Base-by-base conservation (phyloP, 2,329 filamentous ascomycete species). In the Aspergillus flavus region DNA sequence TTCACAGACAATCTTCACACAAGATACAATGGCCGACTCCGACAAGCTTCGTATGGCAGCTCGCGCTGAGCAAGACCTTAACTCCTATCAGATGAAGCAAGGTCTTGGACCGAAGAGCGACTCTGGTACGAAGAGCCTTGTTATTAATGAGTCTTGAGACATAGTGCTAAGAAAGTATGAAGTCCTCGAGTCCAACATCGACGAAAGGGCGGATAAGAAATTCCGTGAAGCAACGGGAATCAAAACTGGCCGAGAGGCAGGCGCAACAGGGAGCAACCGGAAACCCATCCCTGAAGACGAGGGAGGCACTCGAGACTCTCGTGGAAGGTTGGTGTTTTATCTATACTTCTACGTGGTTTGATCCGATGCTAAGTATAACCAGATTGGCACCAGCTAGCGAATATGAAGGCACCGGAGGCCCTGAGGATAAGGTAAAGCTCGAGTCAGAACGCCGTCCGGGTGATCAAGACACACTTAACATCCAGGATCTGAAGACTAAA, bases 171-270 rank as follows among this genome's bases (percentile, higher is more conserved):
- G 2, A 21, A 12, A 23, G 2, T 16, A 3, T 26, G 11, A 21
- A 80, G 78, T 75, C 28, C 54, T 71, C 26, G 80, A 82, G 65
- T 80, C 79, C 26, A 79, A 79, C 32, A 73, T 82, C 63, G 73
- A 82, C 62, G 75, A 76, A 67, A 72, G 73, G 61, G 79, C 73
- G 32, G 71, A 78, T 32, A 70, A 72, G 57, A 76, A 76, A 59
- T 81, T 82, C 70, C 69, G 71, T 14, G 71, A 77, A 12, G 54
- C 64, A 19, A 68, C 72, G 5, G 69, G 71, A 16, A 74, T 80
- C n/a, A 73, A 75, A 53, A 79, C 78, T 39, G 80, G 79, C 32
- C 61, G 71, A 54, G 73, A 71, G 46, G 71, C 75, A 9, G 71
- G 68, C 26, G 69, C 74, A 6, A 73, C 78, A 3, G 74, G 73